Percentiles rank a stretch among this genome's conserved stretches.
Conservation (phyloP, 768 basidiomycete species). For the Trichaptum fuscoviolaceum region DNA sequence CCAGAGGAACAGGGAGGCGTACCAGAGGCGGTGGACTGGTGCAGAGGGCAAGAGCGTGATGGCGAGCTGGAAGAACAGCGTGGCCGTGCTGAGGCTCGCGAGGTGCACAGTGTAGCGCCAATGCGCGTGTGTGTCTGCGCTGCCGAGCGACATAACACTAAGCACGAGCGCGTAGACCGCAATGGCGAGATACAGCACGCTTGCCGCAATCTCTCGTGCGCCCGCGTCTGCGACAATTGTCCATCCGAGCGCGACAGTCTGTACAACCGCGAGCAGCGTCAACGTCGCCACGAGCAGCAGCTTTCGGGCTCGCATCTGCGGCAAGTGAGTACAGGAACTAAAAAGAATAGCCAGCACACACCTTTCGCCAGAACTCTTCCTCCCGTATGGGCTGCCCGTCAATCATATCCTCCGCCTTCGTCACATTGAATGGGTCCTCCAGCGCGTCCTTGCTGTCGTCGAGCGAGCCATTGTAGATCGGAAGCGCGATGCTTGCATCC, state of each 20-base stretch:
- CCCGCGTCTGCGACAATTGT: conserved; percentile 28
- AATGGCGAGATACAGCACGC: conserved; percentile 44
- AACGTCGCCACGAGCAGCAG: conserved; percentile 42
- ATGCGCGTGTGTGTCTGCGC: conserved; percentile 33
- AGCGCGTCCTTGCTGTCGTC: conserved; percentile 21
- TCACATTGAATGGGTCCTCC: conserved; percentile 65
- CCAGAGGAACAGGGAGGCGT: conserved; percentile 47
- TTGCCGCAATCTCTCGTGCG: conserved; percentile 28
- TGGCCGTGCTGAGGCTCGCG: conserved; percentile 45
- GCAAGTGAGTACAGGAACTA: not conserved
- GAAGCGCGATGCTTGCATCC: conserved; percentile 50
- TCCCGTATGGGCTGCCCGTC: conserved; percentile 66
- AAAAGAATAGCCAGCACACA: conserved; percentile 21
- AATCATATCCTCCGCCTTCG: conserved; percentile 59
- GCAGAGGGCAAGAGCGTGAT: conserved; percentile 58
- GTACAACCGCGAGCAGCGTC: conserved; percentile 40
- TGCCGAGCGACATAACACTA: conserved; percentile 43
- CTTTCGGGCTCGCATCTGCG: conserved; percentile 59
- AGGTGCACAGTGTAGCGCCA: conserved; percentile 50
- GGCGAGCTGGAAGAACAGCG: conserved; percentile 37
- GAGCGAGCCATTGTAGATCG: conserved; percentile 16
- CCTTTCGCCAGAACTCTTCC: conserved; percentile 54
- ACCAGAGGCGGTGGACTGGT: conserved; percentile 46
- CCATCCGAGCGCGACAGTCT: conserved; percentile 54
- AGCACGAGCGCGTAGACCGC: conserved; percentile 57